phyloP scores from a whole-genome alignment of 805 yeast species.

The Blastobotrys attinorum region DNA sequence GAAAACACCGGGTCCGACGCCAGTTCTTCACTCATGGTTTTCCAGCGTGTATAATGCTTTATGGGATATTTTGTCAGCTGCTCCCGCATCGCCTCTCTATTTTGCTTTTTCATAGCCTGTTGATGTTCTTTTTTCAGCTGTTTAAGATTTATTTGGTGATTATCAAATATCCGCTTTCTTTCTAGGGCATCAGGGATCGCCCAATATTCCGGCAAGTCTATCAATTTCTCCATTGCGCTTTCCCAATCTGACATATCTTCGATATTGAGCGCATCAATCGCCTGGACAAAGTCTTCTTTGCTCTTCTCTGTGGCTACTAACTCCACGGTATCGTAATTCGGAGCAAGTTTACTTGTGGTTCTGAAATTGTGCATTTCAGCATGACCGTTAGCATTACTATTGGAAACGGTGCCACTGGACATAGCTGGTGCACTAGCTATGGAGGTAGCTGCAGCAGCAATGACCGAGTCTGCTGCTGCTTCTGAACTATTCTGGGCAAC shows the following conservation, averaged over 20 bases:
- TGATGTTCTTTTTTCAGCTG: slow-evolving; percentile 44
- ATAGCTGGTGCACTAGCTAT: not conserved
- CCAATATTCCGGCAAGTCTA: slow-evolving; percentile 63
- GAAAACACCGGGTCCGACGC: slow-evolving; percentile 58
- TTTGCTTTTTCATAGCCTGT: slow-evolving; percentile 38
- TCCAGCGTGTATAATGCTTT: slow-evolving; percentile 57
- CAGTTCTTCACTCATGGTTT: slow-evolving; percentile 43
- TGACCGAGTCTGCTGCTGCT: not conserved
- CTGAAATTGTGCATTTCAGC: not conserved
- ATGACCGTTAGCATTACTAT: not conserved
- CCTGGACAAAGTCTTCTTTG: slow-evolving; percentile 40
- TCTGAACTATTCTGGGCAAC: not conserved
- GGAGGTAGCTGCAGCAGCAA: not conserved
- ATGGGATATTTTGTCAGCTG: slow-evolving; percentile 42
- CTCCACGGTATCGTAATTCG: no score
- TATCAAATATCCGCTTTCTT: no score
- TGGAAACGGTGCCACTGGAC: not conserved
- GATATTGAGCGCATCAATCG: slow-evolving; percentile 43
- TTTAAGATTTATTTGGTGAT: not conserved
- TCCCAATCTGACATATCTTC: slow-evolving; percentile 59
- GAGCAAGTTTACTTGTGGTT: slow-evolving; percentile 1
- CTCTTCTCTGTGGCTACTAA: slow-evolving; percentile 21
- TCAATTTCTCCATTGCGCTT: slow-evolving; percentile 49
- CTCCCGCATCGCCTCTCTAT: slow-evolving; percentile 43
- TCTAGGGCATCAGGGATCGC: slow-evolving; percentile 49